Evolutionary conservation across 306 rosid species (phyloP).

Genomic region (Castanospermum australe): DNA sequence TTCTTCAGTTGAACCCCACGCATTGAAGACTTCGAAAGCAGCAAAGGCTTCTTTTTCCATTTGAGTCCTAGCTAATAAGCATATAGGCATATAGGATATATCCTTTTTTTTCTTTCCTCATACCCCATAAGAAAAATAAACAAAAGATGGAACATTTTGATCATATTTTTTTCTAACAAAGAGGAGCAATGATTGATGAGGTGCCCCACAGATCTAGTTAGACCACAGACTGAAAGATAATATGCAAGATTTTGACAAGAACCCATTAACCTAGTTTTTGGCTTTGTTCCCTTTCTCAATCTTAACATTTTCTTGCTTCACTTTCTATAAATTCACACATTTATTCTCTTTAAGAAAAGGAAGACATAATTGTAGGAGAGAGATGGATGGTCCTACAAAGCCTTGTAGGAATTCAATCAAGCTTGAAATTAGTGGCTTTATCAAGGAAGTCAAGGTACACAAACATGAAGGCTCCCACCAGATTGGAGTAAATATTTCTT

Average conservation of each 20-base stretch:
- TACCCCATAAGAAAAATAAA: constrained; percentile 42
- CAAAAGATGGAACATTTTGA: constrained; percentile 74
- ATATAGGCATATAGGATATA: constrained; percentile 42
- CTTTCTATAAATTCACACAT: constrained; percentile 68
- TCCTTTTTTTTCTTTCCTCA: constrained; percentile 41
- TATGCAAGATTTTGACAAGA: constrained; percentile 86
- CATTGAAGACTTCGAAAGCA: constrained; percentile 44
- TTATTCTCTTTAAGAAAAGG: constrained; percentile 78
- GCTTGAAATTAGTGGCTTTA: constrained; percentile 46
- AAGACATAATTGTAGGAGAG: constrained; percentile 50
- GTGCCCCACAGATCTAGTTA: constrained; percentile 65
- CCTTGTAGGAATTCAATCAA: constrained; percentile 52
- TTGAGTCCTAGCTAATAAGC: constrained; percentile 46
- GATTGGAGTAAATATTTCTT: constrained; percentile 38
- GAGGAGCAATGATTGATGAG: constrained; percentile 54
- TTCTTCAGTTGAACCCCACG: constrained; percentile 47
- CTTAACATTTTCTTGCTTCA: constrained; percentile 60
- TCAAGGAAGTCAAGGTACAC: constrained; percentile 47
- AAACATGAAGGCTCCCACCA: constrained; percentile 48
- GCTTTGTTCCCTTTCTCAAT: constrained; percentile 78
- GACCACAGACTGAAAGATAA: constrained; percentile 65
- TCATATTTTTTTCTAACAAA: constrained; percentile 60
- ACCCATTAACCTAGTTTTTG: constrained; percentile 69
- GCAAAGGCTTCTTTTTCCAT: constrained; percentile 41
- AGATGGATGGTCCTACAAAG: constrained; percentile 50